Evolutionary conservation across 2,329 filamentous ascomycete species (phyloP), one percentile per base, ranked within the genome.

Genomic region (Madurella fahalii): DNA sequence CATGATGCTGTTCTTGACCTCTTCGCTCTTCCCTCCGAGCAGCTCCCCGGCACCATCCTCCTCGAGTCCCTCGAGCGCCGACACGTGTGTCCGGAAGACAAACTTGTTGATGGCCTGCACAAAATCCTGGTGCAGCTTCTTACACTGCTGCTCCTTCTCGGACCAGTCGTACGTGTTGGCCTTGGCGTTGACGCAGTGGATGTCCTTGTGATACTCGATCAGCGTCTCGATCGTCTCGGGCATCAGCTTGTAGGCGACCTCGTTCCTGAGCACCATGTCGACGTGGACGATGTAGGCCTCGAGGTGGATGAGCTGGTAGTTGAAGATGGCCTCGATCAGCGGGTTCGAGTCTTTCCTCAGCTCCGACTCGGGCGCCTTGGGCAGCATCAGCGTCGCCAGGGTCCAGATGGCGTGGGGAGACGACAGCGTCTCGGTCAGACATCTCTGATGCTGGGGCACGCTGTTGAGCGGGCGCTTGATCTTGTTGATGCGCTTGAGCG

Each of bases 201-300:
- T 82, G 61, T 96, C 90, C 78, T 94, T 92, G 82, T 99, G 94
- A 73, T 95, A 95, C 71, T 96, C 90, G 70, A 96, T 87, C 61
- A 99, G 83, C 50, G 89, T 77, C 67, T 96, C 91, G 74, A 99
- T 99, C 58, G 92, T 91, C 70, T 97, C 94, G 55, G 86, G 83
- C 20, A 92, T 97, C 67, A 99, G 82, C 82, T 99, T 99, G 82
- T 92, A 97, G 63, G 92, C 94, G 67, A 99, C 91, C 77, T 97
- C 94, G 71, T 95, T 94, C 73, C 92, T 88, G 67, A 95, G 84
- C 57, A 99, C 93, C 91, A 97, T 96, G 77, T 99, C 94, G 73
- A 99, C 91, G 73, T 97, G 93, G 58, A 99, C 94, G 65, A 97
- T 93, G 72, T 99, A 99, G 50, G 94, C 94, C 75, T 97, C 92